Percentiles rank a stretch among this genome's conserved stretches.
Evolutionary conservation across 768 basidiomycete genomes (phyloP).

Genomic region (Rhodocollybia butyracea): DNA sequence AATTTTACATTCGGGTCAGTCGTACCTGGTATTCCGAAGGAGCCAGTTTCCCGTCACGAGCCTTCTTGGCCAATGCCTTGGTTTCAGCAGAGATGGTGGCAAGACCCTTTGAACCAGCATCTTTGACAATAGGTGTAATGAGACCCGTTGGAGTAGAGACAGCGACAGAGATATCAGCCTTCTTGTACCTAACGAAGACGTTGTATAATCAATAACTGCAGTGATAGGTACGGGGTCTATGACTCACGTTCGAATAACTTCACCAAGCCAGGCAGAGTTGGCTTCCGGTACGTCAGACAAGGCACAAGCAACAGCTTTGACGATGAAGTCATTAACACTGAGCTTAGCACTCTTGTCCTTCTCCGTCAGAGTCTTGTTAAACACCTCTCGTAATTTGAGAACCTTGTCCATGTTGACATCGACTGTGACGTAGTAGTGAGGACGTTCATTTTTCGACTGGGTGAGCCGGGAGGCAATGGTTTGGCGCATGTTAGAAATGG

Average conservation of each 20-base stretch:
- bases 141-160: slow-evolving; percentile 95
- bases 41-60: slow-evolving; percentile 92
- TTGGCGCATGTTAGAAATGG: slow-evolving; percentile 92
- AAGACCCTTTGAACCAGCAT: slow-evolving; percentile 90
- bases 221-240: slow-evolving; percentile 11
- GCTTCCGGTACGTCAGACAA: slow-evolving; percentile 94
- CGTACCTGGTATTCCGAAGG: slow-evolving; percentile 93
- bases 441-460: slow-evolving; percentile 92
- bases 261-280: slow-evolving; percentile 97
- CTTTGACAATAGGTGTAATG: slow-evolving; percentile 96
- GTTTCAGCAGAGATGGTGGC: slow-evolving; percentile 90
- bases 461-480: slow-evolving; percentile 87
- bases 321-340: slow-evolving; percentile 96
- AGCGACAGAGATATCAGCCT: slow-evolving; percentile 95
- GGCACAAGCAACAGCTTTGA: slow-evolving; percentile 91
- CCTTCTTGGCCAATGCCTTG: slow-evolving; percentile 91
- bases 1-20: background rate
- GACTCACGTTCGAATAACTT: slow-evolving; percentile 90
- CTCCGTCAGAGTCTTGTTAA: slow-evolving; percentile 85
- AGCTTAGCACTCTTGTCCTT: slow-evolving; percentile 91
- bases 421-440: slow-evolving; percentile 95
- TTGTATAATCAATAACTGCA: slow-evolving; percentile 1
- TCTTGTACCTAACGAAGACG: slow-evolving; percentile 70
- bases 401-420: slow-evolving; percentile 97
- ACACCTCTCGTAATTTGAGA: slow-evolving; percentile 89